Conservation (phyloP, 176 grass and related monocot genomes). For the Oryza coarctata region DNA sequence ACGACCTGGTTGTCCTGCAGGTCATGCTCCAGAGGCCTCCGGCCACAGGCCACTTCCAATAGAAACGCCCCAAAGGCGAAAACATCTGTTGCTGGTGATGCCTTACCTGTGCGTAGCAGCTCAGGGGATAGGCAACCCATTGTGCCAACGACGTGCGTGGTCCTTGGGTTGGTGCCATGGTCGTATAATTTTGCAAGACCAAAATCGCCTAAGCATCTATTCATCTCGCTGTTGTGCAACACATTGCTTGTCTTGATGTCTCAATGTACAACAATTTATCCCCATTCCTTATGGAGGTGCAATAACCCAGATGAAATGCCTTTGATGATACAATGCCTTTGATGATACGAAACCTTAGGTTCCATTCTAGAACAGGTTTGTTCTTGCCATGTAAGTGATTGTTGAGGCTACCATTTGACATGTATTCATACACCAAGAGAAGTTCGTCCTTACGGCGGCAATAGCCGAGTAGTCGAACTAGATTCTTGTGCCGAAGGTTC, state of each 20-base stretch:
- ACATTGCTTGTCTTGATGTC: conserved; percentile 60
- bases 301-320: conserved; percentile 50
- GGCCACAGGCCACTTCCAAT: conserved; percentile 48
- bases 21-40: conserved; percentile 40
- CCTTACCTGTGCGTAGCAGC: conserved; percentile 43
- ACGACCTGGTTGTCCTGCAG: conserved; percentile 15
- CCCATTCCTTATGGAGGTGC: conserved; percentile 56
- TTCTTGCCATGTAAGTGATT: conserved; percentile 31
- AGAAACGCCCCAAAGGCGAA: conserved; percentile 46
- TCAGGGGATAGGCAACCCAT: conserved; percentile 58
- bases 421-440: conserved; percentile 54
- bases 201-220: conserved; percentile 42
- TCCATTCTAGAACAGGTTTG: conserved; percentile 34
- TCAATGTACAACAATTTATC: conserved; percentile 50
- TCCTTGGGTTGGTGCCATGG: conserved; percentile 41
- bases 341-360: conserved; percentile 42
- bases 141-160: conserved; percentile 48
- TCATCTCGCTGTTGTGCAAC: conserved; percentile 46
- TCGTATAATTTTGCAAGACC: conserved; percentile 52
- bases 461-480: conserved; percentile 54
- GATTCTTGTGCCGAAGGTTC: conserved; percentile 42
- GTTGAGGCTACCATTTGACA: conserved; percentile 52
- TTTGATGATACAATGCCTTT: conserved; percentile 50
- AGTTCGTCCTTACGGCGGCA: conserved; percentile 50
- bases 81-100: conserved; percentile 45